phyloP scores from a whole-genome alignment of 129 eudicot genomes.

The Chrysanthemum lavandulifolium region DNA sequence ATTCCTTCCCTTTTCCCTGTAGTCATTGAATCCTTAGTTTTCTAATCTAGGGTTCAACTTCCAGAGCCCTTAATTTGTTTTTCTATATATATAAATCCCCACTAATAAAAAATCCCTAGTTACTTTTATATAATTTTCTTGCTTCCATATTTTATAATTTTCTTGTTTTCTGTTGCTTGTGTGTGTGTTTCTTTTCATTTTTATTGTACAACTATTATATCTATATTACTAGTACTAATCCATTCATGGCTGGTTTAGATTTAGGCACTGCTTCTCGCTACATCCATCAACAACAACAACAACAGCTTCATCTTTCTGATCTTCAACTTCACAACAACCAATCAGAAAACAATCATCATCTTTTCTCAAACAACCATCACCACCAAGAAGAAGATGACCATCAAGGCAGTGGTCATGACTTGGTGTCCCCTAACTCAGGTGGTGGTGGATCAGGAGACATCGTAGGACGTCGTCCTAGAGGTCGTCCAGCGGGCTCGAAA shows the following conservation, averaged over 20 bases:
- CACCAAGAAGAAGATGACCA: slow-evolving; percentile 21
- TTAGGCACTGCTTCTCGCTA: slow-evolving; percentile 46
- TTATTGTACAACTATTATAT: slow-evolving; percentile 4
- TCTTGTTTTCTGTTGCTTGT: slow-evolving; percentile 52
- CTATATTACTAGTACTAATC: not conserved
- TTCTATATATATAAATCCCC: slow-evolving; percentile 19
- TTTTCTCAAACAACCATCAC: slow-evolving; percentile 29
- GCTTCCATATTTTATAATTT: slow-evolving; percentile 36
- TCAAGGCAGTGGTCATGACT: not conserved
- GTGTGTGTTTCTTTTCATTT: slow-evolving; percentile 42
- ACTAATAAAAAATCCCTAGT: slow-evolving; percentile 23
- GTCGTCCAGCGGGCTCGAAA: slow-evolving; percentile 46
- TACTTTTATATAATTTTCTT: slow-evolving; percentile 29
- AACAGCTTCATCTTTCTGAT: slow-evolving; percentile 42
- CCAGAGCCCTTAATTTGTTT: slow-evolving; percentile 29
- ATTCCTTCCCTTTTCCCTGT: slow-evolving; percentile 28
- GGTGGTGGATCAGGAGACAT: slow-evolving; percentile 31
- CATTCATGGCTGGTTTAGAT: slow-evolving; percentile 47
- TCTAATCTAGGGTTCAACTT: slow-evolving; percentile 51
- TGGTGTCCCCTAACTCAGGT: slow-evolving; percentile 32
- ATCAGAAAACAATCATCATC: slow-evolving; percentile 35
- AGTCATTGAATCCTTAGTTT: slow-evolving; percentile 27
- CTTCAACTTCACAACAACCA: slow-evolving; percentile 37
- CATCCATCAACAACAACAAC: slow-evolving; percentile 33
- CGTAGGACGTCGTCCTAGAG: slow-evolving; percentile 41